These are phyloP conservation scores for Leptodermis oblonga DNA, from an alignment of 257 asterid species.

Conservation along the genomic window DNA sequence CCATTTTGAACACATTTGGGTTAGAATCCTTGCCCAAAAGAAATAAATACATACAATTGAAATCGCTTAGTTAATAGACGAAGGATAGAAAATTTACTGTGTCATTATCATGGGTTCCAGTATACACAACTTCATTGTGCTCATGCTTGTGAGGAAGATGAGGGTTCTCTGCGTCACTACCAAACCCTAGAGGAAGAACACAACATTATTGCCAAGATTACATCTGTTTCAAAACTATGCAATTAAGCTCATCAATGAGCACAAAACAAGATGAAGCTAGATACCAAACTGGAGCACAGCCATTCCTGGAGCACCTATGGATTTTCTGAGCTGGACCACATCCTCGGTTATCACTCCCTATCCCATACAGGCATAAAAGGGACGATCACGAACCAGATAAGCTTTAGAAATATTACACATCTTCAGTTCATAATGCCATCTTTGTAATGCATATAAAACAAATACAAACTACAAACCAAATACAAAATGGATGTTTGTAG, in stretches of 20 bases:
- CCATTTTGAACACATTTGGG: neutral
- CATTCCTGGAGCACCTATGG: slow-evolving; percentile 97
- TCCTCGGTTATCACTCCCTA: slow-evolving; percentile 97
- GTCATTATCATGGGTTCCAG: slow-evolving; percentile 99
- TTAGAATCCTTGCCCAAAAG: neutral
- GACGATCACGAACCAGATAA: neutral
- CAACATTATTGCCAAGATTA: neutral
- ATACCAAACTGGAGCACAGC: slow-evolving; percentile 98
- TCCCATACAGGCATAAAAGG: slow-evolving; percentile 19
- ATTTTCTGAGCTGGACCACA: slow-evolving; percentile 82
- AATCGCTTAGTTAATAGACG: neutral
- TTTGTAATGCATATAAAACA: neutral
- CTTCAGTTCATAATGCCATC: neutral
- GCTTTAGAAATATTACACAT: slow-evolving; percentile 2
- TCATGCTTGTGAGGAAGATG: slow-evolving; percentile 97
- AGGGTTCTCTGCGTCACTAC: slow-evolving; percentile 96
- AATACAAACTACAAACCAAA: neutral
- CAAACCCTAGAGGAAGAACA: slow-evolving; percentile 52
- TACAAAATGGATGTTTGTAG: neutral
- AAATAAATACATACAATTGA: neutral
- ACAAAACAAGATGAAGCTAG: slow-evolving; percentile 12
- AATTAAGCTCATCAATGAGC: neutral
- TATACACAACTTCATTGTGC: slow-evolving; percentile 89
- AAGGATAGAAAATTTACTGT: slow-evolving; percentile 45
- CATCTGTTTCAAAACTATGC: neutral